These are phyloP conservation scores for Elaeagnus macrophylla DNA, from an alignment of 306 rosid species.

Conservation along the genomic window DNA sequence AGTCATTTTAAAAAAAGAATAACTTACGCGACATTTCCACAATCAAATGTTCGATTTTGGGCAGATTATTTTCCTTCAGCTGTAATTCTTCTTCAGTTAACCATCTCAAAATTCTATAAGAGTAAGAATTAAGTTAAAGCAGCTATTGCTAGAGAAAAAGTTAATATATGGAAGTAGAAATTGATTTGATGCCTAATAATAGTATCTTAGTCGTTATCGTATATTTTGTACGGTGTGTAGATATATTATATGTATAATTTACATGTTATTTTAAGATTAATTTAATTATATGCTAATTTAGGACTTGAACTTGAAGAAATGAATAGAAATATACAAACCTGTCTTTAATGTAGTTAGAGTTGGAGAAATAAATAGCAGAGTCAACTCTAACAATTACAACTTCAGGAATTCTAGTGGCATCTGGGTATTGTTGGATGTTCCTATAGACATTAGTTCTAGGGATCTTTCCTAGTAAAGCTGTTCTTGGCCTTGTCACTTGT, in stretches of 20 bases:
- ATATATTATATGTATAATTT: too few relatives aligned
- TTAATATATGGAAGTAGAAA: neutral
- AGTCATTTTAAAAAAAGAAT: too few relatives aligned
- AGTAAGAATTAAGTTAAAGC: neutral
- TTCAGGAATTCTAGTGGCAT: conserved; percentile 40
- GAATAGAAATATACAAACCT: conserved; percentile 27
- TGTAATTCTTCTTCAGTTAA: conserved; percentile 39
- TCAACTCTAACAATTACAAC: conserved; percentile 63
- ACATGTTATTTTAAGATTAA: neutral
- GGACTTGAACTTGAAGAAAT: neutral
- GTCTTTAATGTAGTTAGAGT: conserved; percentile 68
- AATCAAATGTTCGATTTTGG: conserved; percentile 29
- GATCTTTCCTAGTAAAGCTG: conserved; percentile 55
- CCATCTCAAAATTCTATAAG: conserved; percentile 61
- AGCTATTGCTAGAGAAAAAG: neutral
- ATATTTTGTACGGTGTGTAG: too few relatives aligned
- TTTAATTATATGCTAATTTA: too few relatives aligned
- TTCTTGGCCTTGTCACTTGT: conserved; percentile 70
- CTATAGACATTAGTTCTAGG: conserved; percentile 45
- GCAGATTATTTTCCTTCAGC: conserved; percentile 13
- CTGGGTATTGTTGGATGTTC: conserved; percentile 58
- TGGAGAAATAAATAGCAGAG: conserved; percentile 75
- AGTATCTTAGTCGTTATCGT: too few relatives aligned
- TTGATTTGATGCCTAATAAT: too few relatives aligned
- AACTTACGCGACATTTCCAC: conserved; percentile 79